A percentile compares a stretch with the other conserved stretches of the same genome.
Evolutionary conservation across 805 yeast genomes (phyloP).

Genomic region (Candida chilensis): DNA sequence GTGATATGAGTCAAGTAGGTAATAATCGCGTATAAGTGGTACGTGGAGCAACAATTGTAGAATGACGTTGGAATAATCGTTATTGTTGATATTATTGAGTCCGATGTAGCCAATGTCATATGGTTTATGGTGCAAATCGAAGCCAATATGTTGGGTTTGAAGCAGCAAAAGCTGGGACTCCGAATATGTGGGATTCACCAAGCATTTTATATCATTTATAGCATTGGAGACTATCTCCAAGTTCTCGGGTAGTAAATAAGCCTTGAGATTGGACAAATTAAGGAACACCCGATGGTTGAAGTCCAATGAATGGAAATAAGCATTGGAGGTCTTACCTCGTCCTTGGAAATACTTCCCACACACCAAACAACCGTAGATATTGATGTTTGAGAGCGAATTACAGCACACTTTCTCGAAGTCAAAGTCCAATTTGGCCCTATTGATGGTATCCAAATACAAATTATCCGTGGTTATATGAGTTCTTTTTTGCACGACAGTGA

Average conservation of each 20-base stretch:
- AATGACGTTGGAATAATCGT: slow-evolving; percentile 49
- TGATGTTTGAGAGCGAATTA: slow-evolving; percentile 47
- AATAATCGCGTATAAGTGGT: slow-evolving; percentile 34
- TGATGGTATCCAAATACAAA: slow-evolving; percentile 29
- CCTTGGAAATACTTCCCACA: slow-evolving; percentile 76
- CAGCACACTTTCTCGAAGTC: slow-evolving; percentile 64
- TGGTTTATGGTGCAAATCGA: slow-evolving; percentile 32
- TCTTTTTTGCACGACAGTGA: no score
- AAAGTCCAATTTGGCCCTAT: slow-evolving; percentile 45
- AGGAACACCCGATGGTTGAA: slow-evolving; percentile 57
- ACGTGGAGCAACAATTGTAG: slow-evolving; percentile 50
- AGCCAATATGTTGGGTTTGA: slow-evolving; percentile 8
- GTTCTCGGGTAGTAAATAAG: slow-evolving; percentile 59
- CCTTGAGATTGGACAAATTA: slow-evolving; percentile 37
- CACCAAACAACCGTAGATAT: slow-evolving; percentile 62
- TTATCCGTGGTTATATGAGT: slow-evolving; percentile 5
- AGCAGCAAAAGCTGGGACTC: no score
- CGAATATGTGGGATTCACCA: slow-evolving; percentile 45
- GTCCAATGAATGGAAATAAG: slow-evolving; percentile 57
- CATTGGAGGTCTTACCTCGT: slow-evolving; percentile 51
- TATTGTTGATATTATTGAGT: slow-evolving; percentile 40
- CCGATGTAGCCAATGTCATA: slow-evolving; percentile 65
- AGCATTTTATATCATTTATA: slow-evolving; percentile 38
- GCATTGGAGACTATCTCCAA: slow-evolving; percentile 21
- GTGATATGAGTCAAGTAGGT: slow-evolving; percentile 15